Percentiles rank a stretch among this genome's conserved stretches.
These are phyloP conservation scores for Aphanomyces euteiches DNA, from an alignment of 352 stramenopile species.

Conservation along the genomic window DNA sequence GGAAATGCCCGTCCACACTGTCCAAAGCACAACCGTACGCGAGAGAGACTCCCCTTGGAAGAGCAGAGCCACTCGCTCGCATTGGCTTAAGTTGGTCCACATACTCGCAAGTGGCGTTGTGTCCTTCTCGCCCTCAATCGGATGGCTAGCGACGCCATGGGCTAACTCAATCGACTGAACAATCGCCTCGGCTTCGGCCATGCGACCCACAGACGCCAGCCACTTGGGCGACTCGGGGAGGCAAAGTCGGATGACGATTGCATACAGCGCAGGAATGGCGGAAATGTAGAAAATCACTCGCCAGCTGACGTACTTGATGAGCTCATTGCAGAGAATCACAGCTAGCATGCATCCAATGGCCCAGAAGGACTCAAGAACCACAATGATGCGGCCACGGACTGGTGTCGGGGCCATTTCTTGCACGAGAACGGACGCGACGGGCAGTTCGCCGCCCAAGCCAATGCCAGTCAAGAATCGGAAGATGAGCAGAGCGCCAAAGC, in stretches of 20 bases:
- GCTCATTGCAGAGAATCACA: constrained; percentile 48
- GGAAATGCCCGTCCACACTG: constrained; percentile 64
- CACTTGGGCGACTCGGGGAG: constrained; percentile 69
- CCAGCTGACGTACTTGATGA: constrained; percentile 53
- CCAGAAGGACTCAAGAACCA: constrained; percentile 68
- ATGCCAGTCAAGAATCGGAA: constrained; percentile 62
- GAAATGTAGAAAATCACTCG: constrained; percentile 56
- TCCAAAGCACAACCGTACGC: constrained; percentile 61
- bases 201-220: constrained; percentile 61
- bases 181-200: constrained; percentile 56
- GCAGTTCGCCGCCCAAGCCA: constrained; percentile 57
- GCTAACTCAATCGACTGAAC: constrained; percentile 56
- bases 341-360: constrained; percentile 56
- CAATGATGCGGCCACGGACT: constrained; percentile 59
- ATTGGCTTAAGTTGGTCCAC: constrained; percentile 30
- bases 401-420: constrained; percentile 58
- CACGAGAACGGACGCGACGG: constrained; percentile 53
- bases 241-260: constrained; percentile 46
- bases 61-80: constrained; percentile 50
- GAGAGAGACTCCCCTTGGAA: constrained; percentile 51
- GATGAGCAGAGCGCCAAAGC: constrained; percentile 49
- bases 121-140: constrained; percentile 29
- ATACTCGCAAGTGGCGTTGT: neutral
- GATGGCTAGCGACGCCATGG: constrained; percentile 50
- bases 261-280: constrained; percentile 52